Evolutionary conservation across 2,329 filamentous ascomycete genomes (phyloP).

Genomic region (Hypoxylon sp.): DNA sequence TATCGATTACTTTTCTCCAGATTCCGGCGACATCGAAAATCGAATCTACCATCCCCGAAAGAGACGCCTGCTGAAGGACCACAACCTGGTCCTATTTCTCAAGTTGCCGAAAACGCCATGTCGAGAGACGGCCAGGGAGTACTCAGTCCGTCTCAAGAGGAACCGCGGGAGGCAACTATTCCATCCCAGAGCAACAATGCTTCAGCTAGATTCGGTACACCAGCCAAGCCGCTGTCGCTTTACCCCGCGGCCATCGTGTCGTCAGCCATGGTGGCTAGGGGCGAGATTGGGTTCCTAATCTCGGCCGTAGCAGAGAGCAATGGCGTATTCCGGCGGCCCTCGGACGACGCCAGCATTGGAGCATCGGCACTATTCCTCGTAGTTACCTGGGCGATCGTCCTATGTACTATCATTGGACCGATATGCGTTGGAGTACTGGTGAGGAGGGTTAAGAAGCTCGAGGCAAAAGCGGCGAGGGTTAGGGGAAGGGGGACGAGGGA

Average conservation of each 20-base stretch:
- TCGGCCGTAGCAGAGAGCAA: conserved; percentile 74
- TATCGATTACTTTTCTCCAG: conserved; percentile 37
- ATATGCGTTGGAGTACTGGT: conserved; percentile 65
- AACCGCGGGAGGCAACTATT: background rate
- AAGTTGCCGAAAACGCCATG: background rate
- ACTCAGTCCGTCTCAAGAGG: background rate
- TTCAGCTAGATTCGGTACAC: conserved; percentile 13
- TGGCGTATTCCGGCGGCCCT: conserved; percentile 57
- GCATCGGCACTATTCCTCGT: conserved; percentile 65
- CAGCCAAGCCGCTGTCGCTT: conserved; percentile 70
- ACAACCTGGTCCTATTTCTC: background rate
- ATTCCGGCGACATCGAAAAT: conserved; percentile 27
- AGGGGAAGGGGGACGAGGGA: conserved; percentile 33
- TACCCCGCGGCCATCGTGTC: conserved; percentile 78
- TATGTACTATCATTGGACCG: conserved; percentile 69
- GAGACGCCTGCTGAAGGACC: background rate
- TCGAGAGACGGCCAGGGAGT: background rate
- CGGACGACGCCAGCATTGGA: conserved; percentile 20
- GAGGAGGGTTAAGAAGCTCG: conserved; percentile 57
- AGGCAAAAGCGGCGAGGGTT: conserved; percentile 37
- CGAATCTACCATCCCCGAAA: background rate
- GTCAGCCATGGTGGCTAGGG: conserved; percentile 79
- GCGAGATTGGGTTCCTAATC: conserved; percentile 85
- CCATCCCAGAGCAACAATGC: background rate
- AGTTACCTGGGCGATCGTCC: conserved; percentile 68